These are phyloP conservation scores for Phytophthora sp. DNA, from an alignment of 352 stramenopile genomes.

Conservation along the genomic window DNA sequence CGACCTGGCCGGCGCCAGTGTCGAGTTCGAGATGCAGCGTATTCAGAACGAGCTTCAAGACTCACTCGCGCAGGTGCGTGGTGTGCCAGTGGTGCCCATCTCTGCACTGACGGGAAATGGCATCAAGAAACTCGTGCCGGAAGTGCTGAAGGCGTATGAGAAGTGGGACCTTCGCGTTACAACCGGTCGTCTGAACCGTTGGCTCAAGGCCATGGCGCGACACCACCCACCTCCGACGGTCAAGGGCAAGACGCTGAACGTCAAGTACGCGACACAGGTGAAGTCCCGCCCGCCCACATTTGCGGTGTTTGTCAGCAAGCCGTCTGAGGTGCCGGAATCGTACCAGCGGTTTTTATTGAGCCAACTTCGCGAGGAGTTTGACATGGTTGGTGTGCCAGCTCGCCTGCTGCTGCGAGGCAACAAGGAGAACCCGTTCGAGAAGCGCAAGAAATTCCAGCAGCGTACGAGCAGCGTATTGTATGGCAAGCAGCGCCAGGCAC, in stretches of 20 bases:
- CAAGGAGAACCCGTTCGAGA: slow-evolving; percentile 85
- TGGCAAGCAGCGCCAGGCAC: slow-evolving; percentile 56
- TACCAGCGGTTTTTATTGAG: slow-evolving; percentile 83
- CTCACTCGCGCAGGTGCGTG: slow-evolving; percentile 78
- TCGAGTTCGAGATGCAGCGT: slow-evolving; percentile 66
- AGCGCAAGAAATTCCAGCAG: slow-evolving; percentile 85
- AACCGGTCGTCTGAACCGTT: slow-evolving; percentile 79
- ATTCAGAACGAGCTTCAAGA: slow-evolving; percentile 76
- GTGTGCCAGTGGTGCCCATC: slow-evolving; percentile 81
- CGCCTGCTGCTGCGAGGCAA: slow-evolving; percentile 78
- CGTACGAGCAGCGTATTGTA: slow-evolving; percentile 68
- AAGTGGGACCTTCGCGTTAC: slow-evolving; percentile 82
- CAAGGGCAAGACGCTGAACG: slow-evolving; percentile 85
- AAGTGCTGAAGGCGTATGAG: slow-evolving; percentile 86
- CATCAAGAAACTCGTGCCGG: slow-evolving; percentile 80
- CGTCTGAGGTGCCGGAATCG: slow-evolving; percentile 70
- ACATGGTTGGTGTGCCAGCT: slow-evolving; percentile 83
- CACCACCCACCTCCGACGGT: slow-evolving; percentile 83
- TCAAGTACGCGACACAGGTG: slow-evolving; percentile 90
- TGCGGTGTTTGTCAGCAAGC: slow-evolving; percentile 84
- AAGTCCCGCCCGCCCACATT: slow-evolving; percentile 85
- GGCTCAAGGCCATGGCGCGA: slow-evolving; percentile 84
- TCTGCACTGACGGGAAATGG: slow-evolving; percentile 77
- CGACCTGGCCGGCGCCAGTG: slow-evolving; percentile 52
- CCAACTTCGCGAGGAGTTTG: slow-evolving; percentile 84